Evolutionary conservation across 176 grass and related monocot genomes (phyloP), one percentile per base, ranked within the genome.

Genomic region (Eremochloa ophiuroides): DNA sequence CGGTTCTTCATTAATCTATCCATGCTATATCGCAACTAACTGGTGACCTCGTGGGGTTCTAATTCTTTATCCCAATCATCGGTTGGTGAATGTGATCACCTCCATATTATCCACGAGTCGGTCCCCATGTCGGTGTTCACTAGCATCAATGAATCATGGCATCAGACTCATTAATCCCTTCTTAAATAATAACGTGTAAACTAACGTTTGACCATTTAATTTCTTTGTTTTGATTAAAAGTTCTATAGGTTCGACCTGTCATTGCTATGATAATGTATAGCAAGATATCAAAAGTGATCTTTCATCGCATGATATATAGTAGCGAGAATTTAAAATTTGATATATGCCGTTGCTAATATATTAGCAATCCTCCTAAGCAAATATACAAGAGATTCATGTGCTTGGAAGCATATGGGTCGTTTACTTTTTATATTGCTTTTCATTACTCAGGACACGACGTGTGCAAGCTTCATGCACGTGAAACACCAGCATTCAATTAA

Each of bases 1-100:
- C 46, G 71, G 51, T 51, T 13, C 44, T 73, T 73, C 28, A 73
- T 34, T 48, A 73, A 5, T 35, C n/a, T n/a, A 30, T 72, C 25
- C 27, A 12, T 48, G 41, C 41, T 30, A 30, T 47, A 29, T 50
- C 27, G 26, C 39, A 71, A 71, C 69, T 46, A 47, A 70, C 38
- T 70, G 13, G 39, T 43, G 67, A 70, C 26, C 69, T 47, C 42
- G 42, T 73, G 69, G 69, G 58, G 28, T 78, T 47, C 26, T 42
- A 63, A 41, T 78, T 78, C 41, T 78, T 78, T 78, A 78, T 64
- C 27, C 12, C 6, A n/a, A 16, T 66, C 76, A 28, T 35, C 26
- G 40, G 41, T 33, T 23, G 61, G 61, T 27, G 61, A 79, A 47
- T 27, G 27, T 66, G 61, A 48, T 78, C 61, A 5, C 41, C 29